Percentiles rank a stretch among this genome's conserved stretches.
phyloP scores from a whole-genome alignment of 305 asterid species.

The Fraxinus sp. region DNA sequence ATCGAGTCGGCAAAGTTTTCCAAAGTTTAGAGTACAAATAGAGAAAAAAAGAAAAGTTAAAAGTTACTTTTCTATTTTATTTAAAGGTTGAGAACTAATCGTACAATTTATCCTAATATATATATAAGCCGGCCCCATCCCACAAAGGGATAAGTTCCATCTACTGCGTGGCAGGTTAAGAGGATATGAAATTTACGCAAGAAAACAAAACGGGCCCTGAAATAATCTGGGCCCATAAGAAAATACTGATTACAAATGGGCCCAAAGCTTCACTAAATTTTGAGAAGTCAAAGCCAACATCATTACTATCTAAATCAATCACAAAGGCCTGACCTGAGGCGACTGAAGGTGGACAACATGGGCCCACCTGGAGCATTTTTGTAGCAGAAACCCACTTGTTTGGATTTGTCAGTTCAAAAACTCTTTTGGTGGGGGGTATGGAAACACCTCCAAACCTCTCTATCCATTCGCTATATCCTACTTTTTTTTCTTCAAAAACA shows the following conservation, averaged over 20 bases:
- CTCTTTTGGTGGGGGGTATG: slow-evolving; percentile 18
- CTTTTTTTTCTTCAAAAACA: too few species aligned
- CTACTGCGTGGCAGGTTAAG: slow-evolving; percentile 10
- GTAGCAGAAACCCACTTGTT: slow-evolving; percentile 19
- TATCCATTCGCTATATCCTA: background rate
- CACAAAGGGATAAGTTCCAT: background rate
- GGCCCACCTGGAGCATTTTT: slow-evolving; percentile 33
- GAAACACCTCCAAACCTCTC: slow-evolving; percentile 17
- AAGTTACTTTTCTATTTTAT: background rate
- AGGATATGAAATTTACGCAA: background rate
- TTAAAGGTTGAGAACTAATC: background rate
- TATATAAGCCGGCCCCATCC: background rate
- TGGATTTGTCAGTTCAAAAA: background rate
- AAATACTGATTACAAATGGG: slow-evolving; percentile 7
- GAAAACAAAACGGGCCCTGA: slow-evolving; percentile 4
- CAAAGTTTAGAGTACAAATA: too few species aligned
- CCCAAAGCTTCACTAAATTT: slow-evolving; percentile 24
- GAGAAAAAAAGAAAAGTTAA: too few species aligned
- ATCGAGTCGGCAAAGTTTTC: too few species aligned
- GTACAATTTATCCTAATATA: too few species aligned
- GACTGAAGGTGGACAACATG: slow-evolving; percentile 6
- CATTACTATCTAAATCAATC: slow-evolving; percentile 28
- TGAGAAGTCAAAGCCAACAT: slow-evolving; percentile 37
- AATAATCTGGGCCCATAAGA: background rate
- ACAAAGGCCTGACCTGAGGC: background rate